These are phyloP conservation scores for Peribolospora kevripleyi DNA, from an alignment of 768 basidiomycete genomes.

Conservation along the genomic window DNA sequence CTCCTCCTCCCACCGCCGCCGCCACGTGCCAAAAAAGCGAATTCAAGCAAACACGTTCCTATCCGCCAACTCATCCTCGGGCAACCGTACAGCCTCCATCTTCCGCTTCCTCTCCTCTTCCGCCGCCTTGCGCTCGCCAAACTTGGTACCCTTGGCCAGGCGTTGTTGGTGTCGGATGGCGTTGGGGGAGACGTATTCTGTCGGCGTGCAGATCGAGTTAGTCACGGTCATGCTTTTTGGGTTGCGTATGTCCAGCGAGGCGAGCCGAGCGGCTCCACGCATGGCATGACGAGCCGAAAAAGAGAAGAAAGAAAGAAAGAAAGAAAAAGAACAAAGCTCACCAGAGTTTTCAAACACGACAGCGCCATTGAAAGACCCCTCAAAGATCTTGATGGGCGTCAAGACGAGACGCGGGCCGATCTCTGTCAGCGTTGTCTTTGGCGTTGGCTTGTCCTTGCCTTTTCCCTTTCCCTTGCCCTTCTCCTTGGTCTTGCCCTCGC, in stretches of 20 bases:
- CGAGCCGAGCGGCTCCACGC: no score
- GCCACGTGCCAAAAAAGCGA: neutral
- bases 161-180: constrained; percentile 45
- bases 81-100: constrained; percentile 36
- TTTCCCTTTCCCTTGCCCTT: constrained; percentile 24
- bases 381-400: constrained; percentile 91
- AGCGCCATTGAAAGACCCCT: constrained; percentile 84
- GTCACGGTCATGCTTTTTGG: no score
- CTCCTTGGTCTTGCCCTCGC: constrained; percentile 44
- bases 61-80: constrained; percentile 58
- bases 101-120: constrained; percentile 41
- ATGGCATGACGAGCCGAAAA: no score
- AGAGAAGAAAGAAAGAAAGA: neutral
- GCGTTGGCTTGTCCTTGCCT: constrained; percentile 19
- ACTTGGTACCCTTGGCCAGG: constrained; percentile 53
- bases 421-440: constrained; percentile 70
- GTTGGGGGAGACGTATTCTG: constrained; percentile 82
- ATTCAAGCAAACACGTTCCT: constrained; percentile 66
- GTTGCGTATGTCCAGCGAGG: neutral
- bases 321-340: constrained; percentile 1
- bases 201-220: neutral
- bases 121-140: constrained; percentile 55
- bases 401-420: constrained; percentile 95
- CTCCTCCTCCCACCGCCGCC: no score
- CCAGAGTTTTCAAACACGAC: constrained; percentile 91